Conservation (phyloP, 208 protist species). For the Herpetomonas samuelpessoai region DNA sequence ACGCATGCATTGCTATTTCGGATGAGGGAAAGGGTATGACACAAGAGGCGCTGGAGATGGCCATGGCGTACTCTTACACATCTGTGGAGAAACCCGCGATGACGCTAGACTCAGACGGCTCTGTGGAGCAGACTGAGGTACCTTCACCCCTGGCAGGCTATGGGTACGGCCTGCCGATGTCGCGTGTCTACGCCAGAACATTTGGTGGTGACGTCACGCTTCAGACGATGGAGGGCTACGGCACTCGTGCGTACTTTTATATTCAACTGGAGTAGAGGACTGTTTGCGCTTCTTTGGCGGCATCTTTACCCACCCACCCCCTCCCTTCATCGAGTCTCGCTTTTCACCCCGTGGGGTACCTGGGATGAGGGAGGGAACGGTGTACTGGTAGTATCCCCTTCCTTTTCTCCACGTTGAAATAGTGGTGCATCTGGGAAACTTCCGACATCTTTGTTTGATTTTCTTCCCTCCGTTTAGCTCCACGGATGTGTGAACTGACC, state of each 20-base stretch:
- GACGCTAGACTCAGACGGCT: slow-evolving; percentile 19
- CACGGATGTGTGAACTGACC: no score
- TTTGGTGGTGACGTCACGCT: slow-evolving; percentile 93
- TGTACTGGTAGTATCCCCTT: no score
- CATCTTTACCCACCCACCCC: not conserved
- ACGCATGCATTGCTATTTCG: slow-evolving; percentile 84
- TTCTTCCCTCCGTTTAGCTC: no score
- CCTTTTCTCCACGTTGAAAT: no score
- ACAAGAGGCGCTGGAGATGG: slow-evolving; percentile 62
- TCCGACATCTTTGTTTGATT: no score
- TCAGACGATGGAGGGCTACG: slow-evolving; percentile 92
- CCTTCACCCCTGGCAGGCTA: slow-evolving; percentile 89
- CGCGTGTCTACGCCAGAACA: slow-evolving; percentile 89
- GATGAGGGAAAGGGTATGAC: slow-evolving; percentile 89
- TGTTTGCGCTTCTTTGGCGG: not conserved
- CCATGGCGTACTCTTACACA: slow-evolving; percentile 93
- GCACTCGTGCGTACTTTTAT: slow-evolving; percentile 92
- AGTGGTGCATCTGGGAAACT: no score
- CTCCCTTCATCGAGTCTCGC: no score
- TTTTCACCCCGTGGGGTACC: no score
- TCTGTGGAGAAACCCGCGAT: slow-evolving; percentile 74
- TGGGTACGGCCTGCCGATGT: slow-evolving; percentile 94
- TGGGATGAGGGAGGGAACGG: no score
- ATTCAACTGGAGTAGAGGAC: slow-evolving; percentile 44
- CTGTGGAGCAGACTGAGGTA: slow-evolving; percentile 8